These are phyloP conservation scores for Pseudozyma sp. DNA, from an alignment of 1,284 basidiomycete genomes.

Conservation along the genomic window DNA sequence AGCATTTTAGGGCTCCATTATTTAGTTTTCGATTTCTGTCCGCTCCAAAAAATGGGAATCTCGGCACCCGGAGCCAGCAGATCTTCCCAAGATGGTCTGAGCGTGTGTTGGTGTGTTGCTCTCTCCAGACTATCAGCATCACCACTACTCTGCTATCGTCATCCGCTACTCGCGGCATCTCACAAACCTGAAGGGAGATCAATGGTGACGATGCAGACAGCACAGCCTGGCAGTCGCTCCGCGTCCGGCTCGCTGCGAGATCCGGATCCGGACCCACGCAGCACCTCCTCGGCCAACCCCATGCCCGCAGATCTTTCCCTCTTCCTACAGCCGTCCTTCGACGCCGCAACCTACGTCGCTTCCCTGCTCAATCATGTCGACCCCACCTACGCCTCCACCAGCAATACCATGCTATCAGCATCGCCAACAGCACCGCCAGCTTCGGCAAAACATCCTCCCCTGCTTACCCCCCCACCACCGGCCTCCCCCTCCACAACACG, in stretches of 20 bases:
- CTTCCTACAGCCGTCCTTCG: slow-evolving; percentile 40
- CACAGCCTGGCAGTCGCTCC: too few species aligned
- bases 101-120: slow-evolving; percentile 9
- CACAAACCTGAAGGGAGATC: too few species aligned
- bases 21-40: too few species aligned
- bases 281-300: neutral
- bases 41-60: neutral
- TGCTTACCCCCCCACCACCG: neutral
- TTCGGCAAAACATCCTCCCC: neutral
- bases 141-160: neutral
- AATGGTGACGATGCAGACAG: too few species aligned
- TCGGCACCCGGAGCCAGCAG: slow-evolving; percentile 1
- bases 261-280: neutral
- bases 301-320: slow-evolving; percentile 19
- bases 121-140: neutral
- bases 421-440: neutral
- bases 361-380: slow-evolving; percentile 16
- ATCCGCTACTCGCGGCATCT: too few species aligned
- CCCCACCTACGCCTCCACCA: neutral
- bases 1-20: too few species aligned
- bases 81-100: slow-evolving; percentile 18
- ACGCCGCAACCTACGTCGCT: slow-evolving; percentile 27
- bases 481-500: neutral
- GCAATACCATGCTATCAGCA: neutral
- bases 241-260: too few species aligned